Percentiles rank a stretch among this genome's conserved stretches.
Evolutionary conservation across 1,284 basidiomycete genomes (phyloP).

Genomic region (Irpex sp.): DNA sequence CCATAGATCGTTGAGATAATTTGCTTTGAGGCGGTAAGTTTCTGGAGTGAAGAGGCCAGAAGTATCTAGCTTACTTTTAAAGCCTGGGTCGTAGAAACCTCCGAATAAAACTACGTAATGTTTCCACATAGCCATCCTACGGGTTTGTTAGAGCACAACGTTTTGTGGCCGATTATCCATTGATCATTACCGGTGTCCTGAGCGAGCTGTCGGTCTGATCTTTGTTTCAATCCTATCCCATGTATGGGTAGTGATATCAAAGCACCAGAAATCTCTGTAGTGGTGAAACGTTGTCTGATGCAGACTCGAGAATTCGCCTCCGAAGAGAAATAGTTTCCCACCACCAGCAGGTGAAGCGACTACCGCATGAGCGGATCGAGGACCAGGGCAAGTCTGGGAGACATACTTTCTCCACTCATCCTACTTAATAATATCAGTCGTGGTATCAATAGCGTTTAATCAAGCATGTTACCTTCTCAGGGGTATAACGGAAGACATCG

Average conservation of each 20-base stretch:
- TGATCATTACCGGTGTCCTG: slow-evolving; percentile 69
- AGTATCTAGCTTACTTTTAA: slow-evolving; percentile 49
- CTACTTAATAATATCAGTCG: slow-evolving; percentile 29
- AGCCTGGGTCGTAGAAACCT: slow-evolving; percentile 83
- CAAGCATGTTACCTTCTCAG: slow-evolving; percentile 59
- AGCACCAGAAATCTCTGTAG: slow-evolving; percentile 86
- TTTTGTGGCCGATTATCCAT: not conserved
- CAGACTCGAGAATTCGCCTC: slow-evolving; percentile 83
- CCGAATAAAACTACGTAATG: slow-evolving; percentile 85
- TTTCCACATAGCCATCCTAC: slow-evolving; percentile 89
- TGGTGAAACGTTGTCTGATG: slow-evolving; percentile 90
- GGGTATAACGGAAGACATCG: slow-evolving; percentile 78
- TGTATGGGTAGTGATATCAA: slow-evolving; percentile 68
- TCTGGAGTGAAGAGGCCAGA: not conserved
- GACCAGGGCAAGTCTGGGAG: slow-evolving; percentile 80
- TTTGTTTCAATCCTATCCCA: slow-evolving; percentile 94
- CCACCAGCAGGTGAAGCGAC: slow-evolving; percentile 71
- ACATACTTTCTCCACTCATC: slow-evolving; percentile 87
- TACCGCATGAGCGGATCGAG: slow-evolving; percentile 81
- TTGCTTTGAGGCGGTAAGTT: slow-evolving; percentile 41
- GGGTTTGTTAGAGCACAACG: not conserved
- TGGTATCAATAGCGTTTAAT: not conserved
- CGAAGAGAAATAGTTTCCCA: slow-evolving; percentile 84
- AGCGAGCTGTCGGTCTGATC: slow-evolving; percentile 75
- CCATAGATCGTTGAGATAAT: slow-evolving; percentile 88